Percentiles rank a stretch among this genome's conserved stretches.
phyloP scores from a whole-genome alignment of 768 basidiomycete species.

The Panaeolus cyanescens region DNA sequence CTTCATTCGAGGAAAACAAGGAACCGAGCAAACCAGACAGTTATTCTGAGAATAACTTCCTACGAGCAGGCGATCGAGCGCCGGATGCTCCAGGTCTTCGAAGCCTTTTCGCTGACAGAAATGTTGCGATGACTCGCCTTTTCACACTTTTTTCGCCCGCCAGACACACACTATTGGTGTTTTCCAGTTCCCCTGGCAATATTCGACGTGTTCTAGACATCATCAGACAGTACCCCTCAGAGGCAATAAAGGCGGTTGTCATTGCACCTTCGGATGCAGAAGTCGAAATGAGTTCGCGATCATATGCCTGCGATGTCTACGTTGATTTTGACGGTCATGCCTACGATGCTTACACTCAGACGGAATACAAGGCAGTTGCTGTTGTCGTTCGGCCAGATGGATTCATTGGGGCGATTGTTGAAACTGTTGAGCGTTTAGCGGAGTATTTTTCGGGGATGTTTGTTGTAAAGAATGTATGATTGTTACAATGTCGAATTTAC shows the following conservation, averaged over 20 bases:
- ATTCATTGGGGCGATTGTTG: background rate
- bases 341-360: background rate
- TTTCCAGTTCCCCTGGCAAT: constrained; percentile 16
- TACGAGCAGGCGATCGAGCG: constrained; percentile 45
- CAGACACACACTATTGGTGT: constrained; percentile 35
- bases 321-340: background rate
- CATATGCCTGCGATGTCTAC: background rate
- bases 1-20: constrained; percentile 10
- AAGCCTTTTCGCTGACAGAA: background rate
- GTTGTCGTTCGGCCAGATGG: background rate
- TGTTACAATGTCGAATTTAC: background rate
- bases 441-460: background rate
- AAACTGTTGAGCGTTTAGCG: background rate
- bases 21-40: constrained; percentile 11
- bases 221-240: background rate
- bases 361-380: background rate
- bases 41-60: constrained; percentile 26
- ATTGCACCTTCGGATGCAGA: background rate
- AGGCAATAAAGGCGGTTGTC: background rate
- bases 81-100: constrained; percentile 39
- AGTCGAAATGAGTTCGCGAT: background rate
- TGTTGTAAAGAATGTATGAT: background rate
- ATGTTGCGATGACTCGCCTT: constrained; percentile 7
- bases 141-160: constrained; percentile 29
- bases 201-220: background rate